Conservation (phyloP, 768 basidiomycete genomes). For the Kwoniella botswanensis region DNA sequence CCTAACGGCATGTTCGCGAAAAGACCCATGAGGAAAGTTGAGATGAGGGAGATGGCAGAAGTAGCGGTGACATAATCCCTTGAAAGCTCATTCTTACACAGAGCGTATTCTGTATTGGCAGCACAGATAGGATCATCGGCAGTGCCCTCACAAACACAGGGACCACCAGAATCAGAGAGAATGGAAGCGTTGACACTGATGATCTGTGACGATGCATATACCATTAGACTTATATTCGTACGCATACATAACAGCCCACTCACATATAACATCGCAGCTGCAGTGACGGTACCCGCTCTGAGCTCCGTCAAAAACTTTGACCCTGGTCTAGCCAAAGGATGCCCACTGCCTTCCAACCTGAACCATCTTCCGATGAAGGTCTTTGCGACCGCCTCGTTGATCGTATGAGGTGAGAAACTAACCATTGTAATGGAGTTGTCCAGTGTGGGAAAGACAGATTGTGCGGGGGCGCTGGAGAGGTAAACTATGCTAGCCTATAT, state of each 20-base stretch:
- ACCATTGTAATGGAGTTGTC: slow-evolving; percentile 4
- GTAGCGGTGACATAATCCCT: slow-evolving; percentile 83
- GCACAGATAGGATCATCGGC: slow-evolving; percentile 61
- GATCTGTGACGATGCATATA: slow-evolving; percentile 17
- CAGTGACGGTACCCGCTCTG: slow-evolving; percentile 47
- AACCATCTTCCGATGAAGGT: slow-evolving; percentile 69
- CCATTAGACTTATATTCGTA: background rate
- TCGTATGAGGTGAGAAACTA: slow-evolving; percentile 11
- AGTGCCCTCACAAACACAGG: slow-evolving; percentile 70
- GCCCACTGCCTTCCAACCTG: slow-evolving; percentile 73
- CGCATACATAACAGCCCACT: slow-evolving; percentile 56
- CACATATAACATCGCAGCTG: slow-evolving; percentile 86
- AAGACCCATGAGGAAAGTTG: slow-evolving; percentile 80
- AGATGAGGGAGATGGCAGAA: slow-evolving; percentile 73
- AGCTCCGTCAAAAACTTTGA: slow-evolving; percentile 64
- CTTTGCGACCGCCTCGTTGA: slow-evolving; percentile 59
- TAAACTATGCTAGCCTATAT: background rate
- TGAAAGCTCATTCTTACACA: slow-evolving; percentile 61
- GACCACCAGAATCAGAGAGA: slow-evolving; percentile 75
- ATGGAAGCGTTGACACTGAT: slow-evolving; percentile 75
- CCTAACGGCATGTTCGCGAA: slow-evolving; percentile 86
- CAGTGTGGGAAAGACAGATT: background rate
- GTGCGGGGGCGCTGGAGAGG: background rate
- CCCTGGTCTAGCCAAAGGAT: slow-evolving; percentile 67
- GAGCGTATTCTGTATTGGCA: slow-evolving; percentile 45